phyloP scores from a whole-genome alignment of 257 asterid genomes.

The Catharanthus roseus region DNA sequence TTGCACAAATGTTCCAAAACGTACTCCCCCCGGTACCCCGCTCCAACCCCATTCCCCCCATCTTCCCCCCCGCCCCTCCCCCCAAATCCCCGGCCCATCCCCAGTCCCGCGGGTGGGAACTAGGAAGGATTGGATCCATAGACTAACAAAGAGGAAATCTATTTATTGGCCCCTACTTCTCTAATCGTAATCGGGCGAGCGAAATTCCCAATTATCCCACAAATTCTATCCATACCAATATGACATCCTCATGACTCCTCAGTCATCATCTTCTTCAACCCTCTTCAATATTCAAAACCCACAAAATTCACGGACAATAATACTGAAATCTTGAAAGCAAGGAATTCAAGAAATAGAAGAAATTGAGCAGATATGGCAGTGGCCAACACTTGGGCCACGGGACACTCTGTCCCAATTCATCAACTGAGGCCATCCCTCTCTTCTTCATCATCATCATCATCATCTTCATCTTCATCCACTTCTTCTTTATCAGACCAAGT shows the following conservation, averaged over 20 bases:
- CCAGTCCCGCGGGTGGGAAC: no score
- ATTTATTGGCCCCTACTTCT: no score
- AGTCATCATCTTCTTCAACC: background rate
- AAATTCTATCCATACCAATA: conserved; percentile 2
- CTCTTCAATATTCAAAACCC: background rate
- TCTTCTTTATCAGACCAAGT: conserved; percentile 21
- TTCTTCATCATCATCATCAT: conserved; percentile 16
- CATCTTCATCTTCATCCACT: conserved; percentile 22
- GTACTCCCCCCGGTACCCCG: no score
- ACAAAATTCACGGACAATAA: background rate
- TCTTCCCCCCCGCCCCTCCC: no score
- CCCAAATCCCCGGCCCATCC: no score
- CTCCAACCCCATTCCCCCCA: no score
- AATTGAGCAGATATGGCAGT: conserved; percentile 44
- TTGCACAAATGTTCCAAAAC: no score
- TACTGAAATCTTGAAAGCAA: background rate
- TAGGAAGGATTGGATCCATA: no score
- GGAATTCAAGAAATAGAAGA: background rate
- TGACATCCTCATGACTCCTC: background rate
- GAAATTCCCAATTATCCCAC: background rate
- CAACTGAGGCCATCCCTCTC: conserved; percentile 41
- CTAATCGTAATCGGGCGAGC: no score
- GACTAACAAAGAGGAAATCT: no score
- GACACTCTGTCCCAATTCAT: conserved; percentile 43
- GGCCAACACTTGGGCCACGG: conserved; percentile 72